Evolutionary conservation across 2,329 filamentous ascomycete species (phyloP).

Genomic region (Chaetomium olivaceum): DNA sequence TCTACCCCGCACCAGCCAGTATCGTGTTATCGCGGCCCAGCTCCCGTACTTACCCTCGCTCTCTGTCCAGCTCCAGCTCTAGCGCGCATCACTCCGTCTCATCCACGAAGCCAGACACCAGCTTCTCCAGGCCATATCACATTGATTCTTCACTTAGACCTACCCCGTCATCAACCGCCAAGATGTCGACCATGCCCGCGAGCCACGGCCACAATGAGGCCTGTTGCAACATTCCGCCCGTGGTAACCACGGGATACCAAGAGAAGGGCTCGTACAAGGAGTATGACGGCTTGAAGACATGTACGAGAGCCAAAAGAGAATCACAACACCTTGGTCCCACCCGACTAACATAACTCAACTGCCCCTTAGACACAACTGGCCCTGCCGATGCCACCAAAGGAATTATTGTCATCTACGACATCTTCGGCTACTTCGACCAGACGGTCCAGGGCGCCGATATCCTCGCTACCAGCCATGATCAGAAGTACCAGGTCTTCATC

Average conservation of each 20-base stretch:
- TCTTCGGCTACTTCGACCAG: constrained; percentile 71
- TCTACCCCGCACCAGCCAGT: constrained; percentile 19
- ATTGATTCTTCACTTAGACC: background rate
- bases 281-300: constrained; percentile 49
- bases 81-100: constrained; percentile 17
- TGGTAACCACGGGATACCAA: constrained; percentile 47
- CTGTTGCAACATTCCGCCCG: constrained; percentile 48
- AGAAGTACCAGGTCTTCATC: constrained; percentile 82
- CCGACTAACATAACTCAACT: background rate
- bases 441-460: constrained; percentile 71
- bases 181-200: constrained; percentile 40
- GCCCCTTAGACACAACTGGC: constrained; percentile 49
- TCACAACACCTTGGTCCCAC: background rate
- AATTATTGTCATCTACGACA: constrained; percentile 64
- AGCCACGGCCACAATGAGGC: constrained; percentile 42
- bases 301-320: constrained; percentile 33
- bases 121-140: background rate
- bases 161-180: constrained; percentile 26
- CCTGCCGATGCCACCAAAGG: constrained; percentile 54
- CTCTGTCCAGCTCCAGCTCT: constrained; percentile 27
- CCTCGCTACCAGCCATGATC: constrained; percentile 55
- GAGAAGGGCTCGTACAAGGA: constrained; percentile 49
- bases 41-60: constrained; percentile 24
- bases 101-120: constrained; percentile 4
- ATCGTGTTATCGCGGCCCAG: constrained; percentile 7